Evolutionary conservation across 768 basidiomycete species (phyloP), one percentile per base, ranked within the genome.

Genomic region (Neoboletus brunneissimus): DNA sequence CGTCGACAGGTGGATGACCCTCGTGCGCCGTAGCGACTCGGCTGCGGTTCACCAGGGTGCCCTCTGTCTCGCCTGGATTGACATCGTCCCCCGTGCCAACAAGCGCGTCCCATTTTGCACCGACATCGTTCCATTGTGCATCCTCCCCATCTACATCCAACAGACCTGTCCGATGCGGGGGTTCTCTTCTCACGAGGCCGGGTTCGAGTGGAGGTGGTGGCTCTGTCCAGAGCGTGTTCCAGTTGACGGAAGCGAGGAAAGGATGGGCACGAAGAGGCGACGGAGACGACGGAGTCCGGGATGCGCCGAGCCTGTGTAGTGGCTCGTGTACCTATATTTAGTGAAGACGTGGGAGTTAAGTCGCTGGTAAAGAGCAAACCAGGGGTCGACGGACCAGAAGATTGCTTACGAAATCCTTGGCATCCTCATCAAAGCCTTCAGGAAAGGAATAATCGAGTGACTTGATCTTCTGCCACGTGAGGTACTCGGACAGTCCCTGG

Each of bases 391-490:
- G 42, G 45, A 96, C 93, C 61, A 99, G 74, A 5, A 98, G 79
- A 54, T 78, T 79, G 63, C 83, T 78, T 20, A 98, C 81, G 46
- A 99, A 78, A 71, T 93, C 91, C 62, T 84, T 82, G 5, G 93
- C 94, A 40, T 87, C 80, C 44, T 79, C 76, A 65, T 96, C 91
- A 64, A 97, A 95, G 1, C 84, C 88, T 10, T 88, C 86, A 0
- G 96, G 94, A 67, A 94, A 91, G 22, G 82, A 77, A 74, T 94
- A 98, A 44, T 96, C 89, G 46, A 91, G 77, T 44, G 84, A 80
- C 73, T 94, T 89, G 73, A 98, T 91, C 75, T 93, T 94, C 67
- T 97, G 88, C 83, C 94, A 95, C 32, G 90, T 97, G 56, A 97
- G 83, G 67, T 95, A 98, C 57, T 98, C 93, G 0, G 94, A 94